These are phyloP conservation scores for Asterella californica DNA, from an alignment of 225 moss, liverwort and hornwort species.

Conservation along the genomic window DNA sequence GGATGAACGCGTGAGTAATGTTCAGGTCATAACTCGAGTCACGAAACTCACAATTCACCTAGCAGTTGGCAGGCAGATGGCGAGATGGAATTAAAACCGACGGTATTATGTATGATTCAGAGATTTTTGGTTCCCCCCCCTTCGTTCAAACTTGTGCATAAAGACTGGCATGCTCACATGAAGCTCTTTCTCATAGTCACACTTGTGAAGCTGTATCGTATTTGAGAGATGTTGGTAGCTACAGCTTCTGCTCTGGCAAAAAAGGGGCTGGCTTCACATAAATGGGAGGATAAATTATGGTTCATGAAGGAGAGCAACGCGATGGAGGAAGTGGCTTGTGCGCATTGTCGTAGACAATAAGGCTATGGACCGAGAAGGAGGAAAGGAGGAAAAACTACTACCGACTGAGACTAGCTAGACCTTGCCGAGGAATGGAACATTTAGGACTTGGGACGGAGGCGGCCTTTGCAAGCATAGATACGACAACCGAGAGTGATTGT, in stretches of 20 bases:
- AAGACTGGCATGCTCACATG: no score
- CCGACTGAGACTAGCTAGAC: neutral
- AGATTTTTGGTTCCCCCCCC: no score
- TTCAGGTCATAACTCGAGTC: no score
- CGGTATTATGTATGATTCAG: no score
- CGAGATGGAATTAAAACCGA: no score
- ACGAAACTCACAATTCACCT: no score
- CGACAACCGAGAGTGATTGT: neutral
- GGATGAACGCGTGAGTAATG: no score
- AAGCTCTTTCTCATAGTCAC: neutral
- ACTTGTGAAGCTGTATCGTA: neutral
- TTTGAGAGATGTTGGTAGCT: neutral
- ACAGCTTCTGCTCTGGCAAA: no score
- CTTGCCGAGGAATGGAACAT: neutral
- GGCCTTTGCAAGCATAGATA: neutral
- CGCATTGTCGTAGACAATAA: neutral
- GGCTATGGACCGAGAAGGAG: neutral
- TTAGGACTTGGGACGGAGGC: neutral
- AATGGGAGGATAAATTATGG: neutral
- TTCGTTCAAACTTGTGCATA: no score
- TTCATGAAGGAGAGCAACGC: neutral
- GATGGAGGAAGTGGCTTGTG: neutral
- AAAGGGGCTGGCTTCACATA: no score
- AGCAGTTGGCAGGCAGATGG: no score
- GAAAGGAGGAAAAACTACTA: neutral